These are phyloP conservation scores for Skeletonema tropicum DNA, from an alignment of 108 stramenopile genomes.

Conservation along the genomic window DNA sequence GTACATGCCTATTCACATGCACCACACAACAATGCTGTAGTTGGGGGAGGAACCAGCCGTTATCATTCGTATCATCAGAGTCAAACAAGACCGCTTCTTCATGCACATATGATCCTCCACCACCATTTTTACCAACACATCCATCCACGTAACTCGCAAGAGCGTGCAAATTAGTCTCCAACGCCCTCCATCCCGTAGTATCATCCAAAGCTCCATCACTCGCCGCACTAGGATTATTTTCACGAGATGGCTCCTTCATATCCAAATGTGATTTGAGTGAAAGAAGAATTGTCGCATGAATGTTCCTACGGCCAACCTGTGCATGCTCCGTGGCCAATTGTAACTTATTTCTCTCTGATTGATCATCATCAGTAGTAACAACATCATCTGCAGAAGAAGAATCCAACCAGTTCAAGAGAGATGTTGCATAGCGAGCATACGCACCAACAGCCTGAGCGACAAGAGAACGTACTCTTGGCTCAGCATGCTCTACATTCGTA, in stretches of 20 bases:
- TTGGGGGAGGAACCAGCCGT: conserved; percentile 42
- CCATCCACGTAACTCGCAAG: conserved; percentile 84
- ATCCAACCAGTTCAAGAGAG: conserved; percentile 34
- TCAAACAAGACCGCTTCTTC: conserved; percentile 34
- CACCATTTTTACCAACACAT: conserved; percentile 42
- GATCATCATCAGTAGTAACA: neutral
- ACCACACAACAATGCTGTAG: conserved; percentile 63
- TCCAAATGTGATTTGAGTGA: conserved; percentile 32
- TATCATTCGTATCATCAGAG: conserved; percentile 9
- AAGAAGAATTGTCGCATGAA: conserved; percentile 19
- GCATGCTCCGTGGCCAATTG: conserved; percentile 27
- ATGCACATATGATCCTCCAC: conserved; percentile 36
- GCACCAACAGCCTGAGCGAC: conserved; percentile 82
- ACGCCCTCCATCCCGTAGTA: conserved; percentile 97
- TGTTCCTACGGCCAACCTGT: conserved; percentile 19
- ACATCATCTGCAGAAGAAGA: neutral
- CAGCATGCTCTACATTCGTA: conserved; percentile 73
- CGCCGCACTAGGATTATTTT: conserved; percentile 32
- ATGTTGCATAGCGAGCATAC: conserved; percentile 57
- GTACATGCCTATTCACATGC: conserved; percentile 96
- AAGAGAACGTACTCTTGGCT: conserved; percentile 82
- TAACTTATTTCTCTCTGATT: conserved; percentile 18
- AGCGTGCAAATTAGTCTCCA: conserved; percentile 94
- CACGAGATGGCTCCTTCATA: conserved; percentile 20
- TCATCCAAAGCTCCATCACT: conserved; percentile 92